A percentile compares a stretch with the other conserved stretches of the same genome.
Conservation (phyloP, 257 asterid genomes). For the Scutellaria baicalensis region DNA sequence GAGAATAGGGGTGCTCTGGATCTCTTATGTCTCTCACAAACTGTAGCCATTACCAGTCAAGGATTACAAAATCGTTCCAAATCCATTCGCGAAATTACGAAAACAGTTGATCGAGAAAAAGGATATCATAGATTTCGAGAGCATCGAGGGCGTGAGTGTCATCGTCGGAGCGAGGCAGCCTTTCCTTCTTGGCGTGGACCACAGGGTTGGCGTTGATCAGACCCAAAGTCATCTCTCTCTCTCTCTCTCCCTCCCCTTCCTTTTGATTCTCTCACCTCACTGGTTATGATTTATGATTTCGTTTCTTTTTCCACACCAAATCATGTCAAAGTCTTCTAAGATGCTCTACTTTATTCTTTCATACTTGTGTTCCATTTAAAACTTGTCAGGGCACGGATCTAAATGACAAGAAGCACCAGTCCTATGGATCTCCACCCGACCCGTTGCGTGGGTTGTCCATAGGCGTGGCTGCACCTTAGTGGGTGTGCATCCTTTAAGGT, state of each 20-base stretch:
- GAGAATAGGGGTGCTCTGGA: conserved; percentile 93
- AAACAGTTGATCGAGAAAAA: neutral
- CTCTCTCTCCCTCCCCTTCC: neutral
- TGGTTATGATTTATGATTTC: no score
- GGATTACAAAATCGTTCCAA: conserved; percentile 21
- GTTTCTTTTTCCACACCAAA: no score
- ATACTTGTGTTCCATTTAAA: no score
- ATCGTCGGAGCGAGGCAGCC: conserved; percentile 48
- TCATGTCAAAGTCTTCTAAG: no score
- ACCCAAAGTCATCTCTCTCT: conserved; percentile 67
- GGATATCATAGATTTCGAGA: conserved; percentile 95
- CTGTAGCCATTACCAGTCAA: conserved; percentile 52
- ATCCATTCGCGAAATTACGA: no score
- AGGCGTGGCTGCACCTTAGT: no score
- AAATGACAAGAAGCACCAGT: no score
- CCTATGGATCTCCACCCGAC: no score
- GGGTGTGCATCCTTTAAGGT: no score
- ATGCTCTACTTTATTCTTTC: no score
- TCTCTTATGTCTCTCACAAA: conserved; percentile 82
- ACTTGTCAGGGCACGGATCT: no score
- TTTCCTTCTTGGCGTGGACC: conserved; percentile 81
- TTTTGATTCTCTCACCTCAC: neutral
- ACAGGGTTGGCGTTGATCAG: conserved; percentile 92
- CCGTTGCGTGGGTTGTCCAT: no score
- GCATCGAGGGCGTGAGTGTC: conserved; percentile 71